Evolutionary conservation across 2,329 filamentous ascomycete genomes (phyloP), one percentile per base, ranked within the genome.

Genomic region (Aspergillus sp.): DNA sequence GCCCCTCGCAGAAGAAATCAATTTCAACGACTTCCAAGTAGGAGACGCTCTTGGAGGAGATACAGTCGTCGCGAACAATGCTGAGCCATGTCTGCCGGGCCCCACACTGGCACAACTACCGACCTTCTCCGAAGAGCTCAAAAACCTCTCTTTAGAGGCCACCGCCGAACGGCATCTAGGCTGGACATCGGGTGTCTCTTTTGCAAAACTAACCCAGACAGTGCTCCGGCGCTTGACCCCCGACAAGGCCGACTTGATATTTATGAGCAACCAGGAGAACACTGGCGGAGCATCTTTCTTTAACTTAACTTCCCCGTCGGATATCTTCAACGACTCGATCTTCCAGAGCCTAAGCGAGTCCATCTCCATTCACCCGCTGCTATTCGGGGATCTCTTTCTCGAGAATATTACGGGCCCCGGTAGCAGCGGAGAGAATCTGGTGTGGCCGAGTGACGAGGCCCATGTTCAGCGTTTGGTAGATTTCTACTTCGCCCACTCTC

Each of bases 401-500:
- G 31, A 34, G 31, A 11, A 34, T 34, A 34, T 34, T 34, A 34
- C 31, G 31, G 31, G 31, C 3, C 31, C 31, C 31, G 31, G 11
- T 34, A 34, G 31, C 31, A 34, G 31, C 31, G 31, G 31, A 34
- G 3, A 34, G 31, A 34, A 34, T 34, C 31, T 34, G 31, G 31
- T 11, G 31, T 34, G 31, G 31, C 31, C 31, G 31, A 45, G 38
- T 23, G 51, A 54, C 9, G 34, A 22, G 2, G 51, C 34, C 3
- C 51, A 54, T 23, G 23, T 54, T 28, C 19, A 34, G 6, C 23
- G 13, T 34, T 28, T 79, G 25, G 72, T 78, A 4, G 74, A 77
- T 13, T 81, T 81, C 52, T 82, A 82, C 68, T 82, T 81, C 66
- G 76, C 79, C 0, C 80, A 82, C 62, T 81, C 78, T 1, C 79